These are phyloP conservation scores for Patellaria atrata DNA, from an alignment of 495 filamentous ascomycete species.

Conservation along the genomic window DNA sequence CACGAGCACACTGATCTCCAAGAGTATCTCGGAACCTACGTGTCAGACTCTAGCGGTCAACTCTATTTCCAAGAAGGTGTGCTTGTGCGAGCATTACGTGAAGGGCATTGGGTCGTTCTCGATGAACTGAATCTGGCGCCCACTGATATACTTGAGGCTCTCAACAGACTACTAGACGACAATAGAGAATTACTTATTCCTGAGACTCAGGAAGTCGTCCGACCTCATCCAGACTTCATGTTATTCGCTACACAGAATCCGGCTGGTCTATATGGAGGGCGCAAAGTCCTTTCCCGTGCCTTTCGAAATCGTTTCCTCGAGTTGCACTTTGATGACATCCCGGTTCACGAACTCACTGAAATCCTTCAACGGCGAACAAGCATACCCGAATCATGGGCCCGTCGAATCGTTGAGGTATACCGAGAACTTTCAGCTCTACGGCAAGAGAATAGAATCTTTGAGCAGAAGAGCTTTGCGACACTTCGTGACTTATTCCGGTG, in stretches of 20 bases:
- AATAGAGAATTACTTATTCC: conserved; percentile 96
- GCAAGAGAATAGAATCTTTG: conserved; percentile 79
- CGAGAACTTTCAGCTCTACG: conserved; percentile 76
- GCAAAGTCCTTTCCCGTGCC: conserved; percentile 82
- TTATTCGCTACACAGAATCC: conserved; percentile 99
- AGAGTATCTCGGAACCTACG: conserved; percentile 90
- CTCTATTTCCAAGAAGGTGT: conserved; percentile 86
- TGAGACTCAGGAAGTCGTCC: conserved; percentile 87
- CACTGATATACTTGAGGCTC: conserved; percentile 86
- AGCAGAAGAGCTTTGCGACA: conserved; percentile 96
- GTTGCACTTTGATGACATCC: conserved; percentile 95
- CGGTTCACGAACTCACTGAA: conserved; percentile 82
- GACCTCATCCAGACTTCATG: conserved; percentile 90
- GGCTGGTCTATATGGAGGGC: conserved; percentile 84
- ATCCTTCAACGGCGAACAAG: conserved; percentile 80
- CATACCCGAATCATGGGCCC: conserved; percentile 82
- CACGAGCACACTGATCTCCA: conserved; percentile 98
- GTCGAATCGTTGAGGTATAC: conserved; percentile 84
- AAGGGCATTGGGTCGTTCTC: conserved; percentile 95
- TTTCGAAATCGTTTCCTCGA: conserved; percentile 96
- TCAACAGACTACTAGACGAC: conserved; percentile 91
- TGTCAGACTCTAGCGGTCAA: conserved; percentile 71
- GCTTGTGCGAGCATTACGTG: conserved; percentile 78
- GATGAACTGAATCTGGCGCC: conserved; percentile 95
- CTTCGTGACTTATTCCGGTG: conserved; percentile 92